Base-by-base conservation (phyloP, 495 filamentous ascomycete genomes). In the Thermothielavioides terrestris region DNA sequence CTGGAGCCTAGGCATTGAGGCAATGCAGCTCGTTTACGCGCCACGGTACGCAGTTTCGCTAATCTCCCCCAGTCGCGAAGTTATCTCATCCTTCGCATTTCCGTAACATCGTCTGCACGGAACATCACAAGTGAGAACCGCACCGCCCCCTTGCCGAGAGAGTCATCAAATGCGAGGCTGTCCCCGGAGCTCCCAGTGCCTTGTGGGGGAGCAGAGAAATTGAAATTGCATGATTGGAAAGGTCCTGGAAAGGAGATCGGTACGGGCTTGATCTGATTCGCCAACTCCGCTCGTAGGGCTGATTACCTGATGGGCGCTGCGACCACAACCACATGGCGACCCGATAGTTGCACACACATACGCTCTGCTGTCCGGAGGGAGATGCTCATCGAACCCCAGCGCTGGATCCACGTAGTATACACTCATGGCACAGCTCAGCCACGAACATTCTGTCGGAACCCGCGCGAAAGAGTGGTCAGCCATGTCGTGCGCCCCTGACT, bases 281-380 rank as follows among this genome's bases (percentile, higher is more conserved):
- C 26, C 15, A n/a, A 20, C 40, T 31, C 49, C 47, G 47, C 49
- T n/a, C 25, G 41, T 51, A 51, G 41, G 49, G 49, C 49, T 51
- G 49, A 51, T 51, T 37, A 36, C 28, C 15, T 39, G 45, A 48
- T 38, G 45, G 34, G 45, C 45, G 20, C 22, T 31, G 18, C 14
- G 22, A 47, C 42, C 6, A 37, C 8, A 46, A 35, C 49, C 41
- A 46, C 42, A 44, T 52, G 41, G 40, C 40, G 42, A 14, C 18
- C 23, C 15, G 40, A 14, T 12, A 12, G 31, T 9, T 5, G 12
- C 10, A 8, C 14, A 17, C 11, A 6, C 17, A 1, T 25, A 26
- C 40, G 39, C 48, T 50, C 31, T 44, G 17, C 9, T 41, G 37
- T 4, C 46, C 49, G 18, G 21, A 52, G 44, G 49, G 49, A 32